Evolutionary conservation across 129 eudicot genomes (phyloP), one percentile per base, ranked within the genome.

Genomic region (Chrysanthemum seticuspe): DNA sequence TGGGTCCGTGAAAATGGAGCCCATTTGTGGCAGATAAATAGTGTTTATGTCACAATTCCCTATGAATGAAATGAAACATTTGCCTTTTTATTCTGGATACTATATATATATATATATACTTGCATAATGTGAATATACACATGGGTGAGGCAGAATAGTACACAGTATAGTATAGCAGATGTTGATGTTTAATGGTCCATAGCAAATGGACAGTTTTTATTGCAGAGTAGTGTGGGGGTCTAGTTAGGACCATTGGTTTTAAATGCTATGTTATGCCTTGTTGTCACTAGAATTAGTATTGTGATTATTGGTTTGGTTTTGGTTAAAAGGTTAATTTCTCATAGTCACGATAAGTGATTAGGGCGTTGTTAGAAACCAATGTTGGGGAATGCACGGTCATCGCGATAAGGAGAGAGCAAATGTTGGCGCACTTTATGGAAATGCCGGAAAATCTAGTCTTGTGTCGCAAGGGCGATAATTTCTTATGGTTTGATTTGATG

Each of bases 161-260:
- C 69, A n/a, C n/a, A n/a, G 54, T 68, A 59, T 60, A 53, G 47
- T 60, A 31, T 60, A 44, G 75, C 19, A 49, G 81, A 77, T 50
- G 71, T 53, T 77, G 81, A 70, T 77, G 53, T n/a, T 10, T 49
- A 65, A 73, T 72, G 78, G 78, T 65, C 78, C 82, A 64, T n/a
- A 51, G 48, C 29, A 65, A 65, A 72, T 56, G 74, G 82, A 65
- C 82, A 78, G 3, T 45, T 78, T 72, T 71, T 65, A 78, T 53
- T 67, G 15, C 55, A 10, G 56, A 64, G 53, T 31, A 29, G 67
- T 58, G 73, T 14, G 44, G 51, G 54, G 69, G 29, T 70, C 52
- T 13, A 15, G 52, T 40, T 5, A 36, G 44, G 47, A 40, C 47
- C 47, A 40, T 40, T 40, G 47, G 4, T 49, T 76, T 56, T 76